Evolutionary conservation across 345 rosid species (phyloP).

Genomic region (Sapria himalayana): DNA sequence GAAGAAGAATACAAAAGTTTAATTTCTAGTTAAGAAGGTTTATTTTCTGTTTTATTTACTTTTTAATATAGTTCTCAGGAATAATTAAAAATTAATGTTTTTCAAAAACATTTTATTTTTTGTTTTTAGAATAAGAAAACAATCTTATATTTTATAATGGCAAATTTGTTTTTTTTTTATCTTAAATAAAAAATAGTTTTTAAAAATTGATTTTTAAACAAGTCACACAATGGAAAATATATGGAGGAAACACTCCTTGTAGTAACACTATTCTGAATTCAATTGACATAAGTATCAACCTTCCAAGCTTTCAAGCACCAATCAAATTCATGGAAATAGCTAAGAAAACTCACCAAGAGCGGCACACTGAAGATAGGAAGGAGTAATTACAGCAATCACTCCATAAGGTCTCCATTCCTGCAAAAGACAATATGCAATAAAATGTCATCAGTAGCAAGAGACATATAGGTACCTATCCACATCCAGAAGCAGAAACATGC

Average conservation of each 20-base stretch:
- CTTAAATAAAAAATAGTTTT: no score
- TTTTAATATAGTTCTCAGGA: no score
- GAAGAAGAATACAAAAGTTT: no score
- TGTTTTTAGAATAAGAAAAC: no score
- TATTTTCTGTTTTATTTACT: no score
- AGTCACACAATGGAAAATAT: conserved; percentile 1
- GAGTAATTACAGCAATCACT: conserved; percentile 89
- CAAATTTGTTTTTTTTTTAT: no score
- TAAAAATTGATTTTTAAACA: no score
- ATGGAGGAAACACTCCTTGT: neutral
- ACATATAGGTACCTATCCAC: neutral
- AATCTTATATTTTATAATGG: no score
- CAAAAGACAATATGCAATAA: conserved; percentile 6
- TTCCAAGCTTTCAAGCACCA: neutral
- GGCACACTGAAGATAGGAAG: conserved; percentile 92
- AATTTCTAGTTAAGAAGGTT: no score
- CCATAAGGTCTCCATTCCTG: conserved; percentile 99
- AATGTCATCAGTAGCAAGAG: conserved; percentile 7
- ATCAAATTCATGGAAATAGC: conserved; percentile 3
- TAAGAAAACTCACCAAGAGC: conserved; percentile 59
- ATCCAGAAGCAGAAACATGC: conserved; percentile 7
- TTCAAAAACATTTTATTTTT: no score
- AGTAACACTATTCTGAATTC: neutral
- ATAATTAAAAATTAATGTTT: no score
- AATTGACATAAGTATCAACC: neutral